These are phyloP conservation scores for Kazachstania africana DNA, from an alignment of 805 yeast genomes.

Conservation along the genomic window DNA sequence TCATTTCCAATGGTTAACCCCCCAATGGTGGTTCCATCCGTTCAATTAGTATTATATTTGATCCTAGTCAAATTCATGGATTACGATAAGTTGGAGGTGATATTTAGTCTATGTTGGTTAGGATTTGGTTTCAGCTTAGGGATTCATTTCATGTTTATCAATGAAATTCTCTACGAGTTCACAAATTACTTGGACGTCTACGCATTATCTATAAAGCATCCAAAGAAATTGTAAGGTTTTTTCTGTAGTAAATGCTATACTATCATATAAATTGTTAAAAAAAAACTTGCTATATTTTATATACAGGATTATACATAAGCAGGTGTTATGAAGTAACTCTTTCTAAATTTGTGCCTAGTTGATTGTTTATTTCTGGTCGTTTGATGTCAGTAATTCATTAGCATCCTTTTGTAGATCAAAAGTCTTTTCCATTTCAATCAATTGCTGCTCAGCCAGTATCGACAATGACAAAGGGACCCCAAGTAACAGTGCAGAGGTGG, in stretches of 20 bases:
- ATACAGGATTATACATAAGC: conserved; percentile 4
- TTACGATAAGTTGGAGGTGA: conserved; percentile 30
- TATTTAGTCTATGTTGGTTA: conserved; percentile 46
- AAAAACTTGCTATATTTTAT: conserved; percentile 3
- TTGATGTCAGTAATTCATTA: conserved; percentile 61
- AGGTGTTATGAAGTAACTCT: too few relatives aligned
- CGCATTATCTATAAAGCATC: conserved; percentile 77
- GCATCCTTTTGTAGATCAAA: conserved; percentile 72
- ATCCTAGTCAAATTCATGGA: conserved; percentile 20
- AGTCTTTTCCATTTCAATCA: conserved; percentile 88
- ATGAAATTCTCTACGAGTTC: conserved; percentile 70
- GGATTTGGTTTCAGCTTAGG: conserved; percentile 60
- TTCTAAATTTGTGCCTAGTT: neutral
- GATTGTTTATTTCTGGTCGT: conserved; percentile 37
- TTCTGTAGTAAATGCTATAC: neutral
- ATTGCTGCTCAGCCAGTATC: conserved; percentile 84
- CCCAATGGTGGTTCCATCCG: conserved; percentile 56
- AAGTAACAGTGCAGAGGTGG: conserved; percentile 72
- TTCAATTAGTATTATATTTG: conserved; percentile 30
- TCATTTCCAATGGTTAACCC: conserved; percentile 63
- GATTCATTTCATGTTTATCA: conserved; percentile 60
- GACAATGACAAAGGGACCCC: conserved; percentile 91
- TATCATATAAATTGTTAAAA: neutral
- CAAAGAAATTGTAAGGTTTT: conserved; percentile 34
- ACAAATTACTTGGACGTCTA: conserved; percentile 79